Base-by-base conservation (phyloP, 2,329 filamentous ascomycete genomes). In the Hansfordia pulvinata region DNA sequence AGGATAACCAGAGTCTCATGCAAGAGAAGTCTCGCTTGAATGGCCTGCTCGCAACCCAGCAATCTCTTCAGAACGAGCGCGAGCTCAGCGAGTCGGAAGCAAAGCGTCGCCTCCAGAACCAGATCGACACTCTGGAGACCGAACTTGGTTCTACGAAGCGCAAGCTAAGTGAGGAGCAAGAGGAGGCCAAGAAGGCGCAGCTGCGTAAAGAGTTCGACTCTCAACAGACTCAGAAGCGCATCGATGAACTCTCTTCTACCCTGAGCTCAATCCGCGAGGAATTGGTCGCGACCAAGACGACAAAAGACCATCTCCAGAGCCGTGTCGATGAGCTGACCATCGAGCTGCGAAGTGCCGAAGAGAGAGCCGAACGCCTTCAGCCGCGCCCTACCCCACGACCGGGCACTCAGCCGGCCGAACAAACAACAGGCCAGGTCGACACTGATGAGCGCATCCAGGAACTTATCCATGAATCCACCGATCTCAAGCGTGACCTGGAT, bases 41-140 rank as follows among this genome's bases (percentile, higher is more conserved):
- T 52, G 76, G 74, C 30, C 64, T 93, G 17, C 71, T 94, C 23
- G 70, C 78, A 4, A 85, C 82, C 28, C 71, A 94, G 26, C 88
- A 96, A 44, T 86, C 75, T 10, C 64, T 96, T 18, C 76, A 92
- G 37, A 96, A 94, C 41, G 88, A 98, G 54, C 82, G 85, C 20
- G 86, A 93, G 41, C 68, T 90, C 25, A 62, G 75, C 3, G 86
- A 94, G 31, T 71, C 79, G 0, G 90, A 98, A 50, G 73, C 67
- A 13, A 75, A 82, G 37, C 77, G 88, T 29, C 75, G 86, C 36
- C 59, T 93, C 1, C 83, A 93, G 44, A 57, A 64, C 10, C 82
- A 76, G 37, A 70, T 85, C 14, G 86, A 96, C 38, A 62, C 64
- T 9, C 59, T 96, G 7, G 85, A 94, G 43, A 60, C 71, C 2